These are phyloP conservation scores for Rhytidiadelphus loreus DNA, from an alignment of 225 moss, liverwort and hornwort species.

Conservation along the genomic window DNA sequence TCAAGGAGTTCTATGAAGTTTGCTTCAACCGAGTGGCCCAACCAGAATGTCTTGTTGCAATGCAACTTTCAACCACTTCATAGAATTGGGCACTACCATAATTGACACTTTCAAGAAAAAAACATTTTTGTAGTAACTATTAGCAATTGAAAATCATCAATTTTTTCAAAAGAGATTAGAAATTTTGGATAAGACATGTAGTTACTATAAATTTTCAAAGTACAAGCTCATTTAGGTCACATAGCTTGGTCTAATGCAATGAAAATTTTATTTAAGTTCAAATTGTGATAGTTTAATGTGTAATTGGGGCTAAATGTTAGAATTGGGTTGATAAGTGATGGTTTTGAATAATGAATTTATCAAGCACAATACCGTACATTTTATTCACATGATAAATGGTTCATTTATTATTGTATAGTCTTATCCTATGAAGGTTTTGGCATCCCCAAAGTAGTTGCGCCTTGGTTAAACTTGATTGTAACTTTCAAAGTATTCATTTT, in stretches of 20 bases:
- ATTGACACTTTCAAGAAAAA: no score
- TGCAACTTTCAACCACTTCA: no score
- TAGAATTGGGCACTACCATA: no score
- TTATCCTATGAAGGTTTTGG: neutral
- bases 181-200: no score
- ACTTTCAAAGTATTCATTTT: neutral
- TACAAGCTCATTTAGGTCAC: no score
- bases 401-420: neutral
- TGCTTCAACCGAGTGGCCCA: no score
- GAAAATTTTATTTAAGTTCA: neutral
- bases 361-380: neutral
- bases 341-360: neutral
- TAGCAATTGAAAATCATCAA: no score
- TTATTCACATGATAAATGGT: neutral
- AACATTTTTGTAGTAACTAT: no score
- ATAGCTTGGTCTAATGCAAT: neutral
- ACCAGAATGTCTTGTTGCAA: no score
- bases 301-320: accelerated
- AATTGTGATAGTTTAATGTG: neutral
- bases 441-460: neutral
- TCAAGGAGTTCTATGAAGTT: neutral
- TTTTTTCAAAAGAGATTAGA: no score
- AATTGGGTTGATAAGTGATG: neutral
- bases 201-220: no score
- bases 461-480: neutral